These are phyloP conservation scores for Penicillium argentinense DNA, from an alignment of 495 filamentous ascomycete genomes.

Conservation along the genomic window DNA sequence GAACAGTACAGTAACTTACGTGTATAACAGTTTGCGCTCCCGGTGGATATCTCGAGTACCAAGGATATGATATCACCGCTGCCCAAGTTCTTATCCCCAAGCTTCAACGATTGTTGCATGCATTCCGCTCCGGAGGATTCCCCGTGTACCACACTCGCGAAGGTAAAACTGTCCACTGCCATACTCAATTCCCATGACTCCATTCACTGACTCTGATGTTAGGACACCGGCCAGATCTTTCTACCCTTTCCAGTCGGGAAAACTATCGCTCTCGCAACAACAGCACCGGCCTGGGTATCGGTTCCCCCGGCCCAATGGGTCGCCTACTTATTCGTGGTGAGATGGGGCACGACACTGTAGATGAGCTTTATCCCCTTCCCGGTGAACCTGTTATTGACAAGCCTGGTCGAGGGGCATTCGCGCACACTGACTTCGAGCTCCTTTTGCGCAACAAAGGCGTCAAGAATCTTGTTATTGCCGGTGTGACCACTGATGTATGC, in stretches of 20 bases:
- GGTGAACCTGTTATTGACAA: conserved; percentile 67
- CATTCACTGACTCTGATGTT: conserved; percentile 15
- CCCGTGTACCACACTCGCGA: conserved; percentile 69
- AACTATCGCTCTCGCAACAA: conserved; percentile 55
- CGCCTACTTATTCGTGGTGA: conserved; percentile 65
- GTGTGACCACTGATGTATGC: conserved; percentile 71
- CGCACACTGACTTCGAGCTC: conserved; percentile 63
- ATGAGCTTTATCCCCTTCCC: conserved; percentile 55
- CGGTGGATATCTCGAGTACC: conserved; percentile 58
- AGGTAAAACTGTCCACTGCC: conserved; percentile 32
- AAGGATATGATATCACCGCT: conserved; percentile 57
- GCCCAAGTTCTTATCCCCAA: conserved; percentile 56
- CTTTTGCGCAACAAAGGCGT: conserved; percentile 61
- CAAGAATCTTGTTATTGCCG: conserved; percentile 64
- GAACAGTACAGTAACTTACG: conserved; percentile 1
- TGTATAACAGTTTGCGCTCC: conserved; percentile 50
- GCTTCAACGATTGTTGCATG: conserved; percentile 52
- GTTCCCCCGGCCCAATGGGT: conserved; percentile 60
- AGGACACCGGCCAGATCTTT: conserved; percentile 64
- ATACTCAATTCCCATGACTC: background rate
- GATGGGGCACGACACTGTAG: conserved; percentile 60
- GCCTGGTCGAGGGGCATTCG: conserved; percentile 65
- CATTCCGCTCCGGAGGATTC: conserved; percentile 57
- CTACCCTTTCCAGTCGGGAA: conserved; percentile 58
- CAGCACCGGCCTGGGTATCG: conserved; percentile 55